A percentile compares a stretch with the other conserved stretches of the same genome.
phyloP scores from a whole-genome alignment of 352 stramenopile species.

The Globisporangium barbulae region DNA sequence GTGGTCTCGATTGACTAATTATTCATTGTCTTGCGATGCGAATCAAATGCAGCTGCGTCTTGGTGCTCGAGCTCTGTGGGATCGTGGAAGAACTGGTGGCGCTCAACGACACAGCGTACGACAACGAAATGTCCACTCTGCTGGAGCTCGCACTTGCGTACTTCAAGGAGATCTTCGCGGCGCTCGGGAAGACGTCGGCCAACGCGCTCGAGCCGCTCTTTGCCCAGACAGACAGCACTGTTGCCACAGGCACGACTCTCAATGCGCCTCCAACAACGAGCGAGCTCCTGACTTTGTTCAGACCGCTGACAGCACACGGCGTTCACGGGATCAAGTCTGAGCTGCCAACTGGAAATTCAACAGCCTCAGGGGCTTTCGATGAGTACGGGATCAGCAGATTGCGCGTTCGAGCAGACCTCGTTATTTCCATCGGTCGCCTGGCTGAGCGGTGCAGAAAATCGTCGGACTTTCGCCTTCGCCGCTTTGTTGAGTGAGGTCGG shows the following conservation, averaged over 20 bases:
- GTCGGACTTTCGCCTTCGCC: constrained; percentile 20
- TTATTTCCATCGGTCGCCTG: constrained; percentile 46
- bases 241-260: too few species aligned
- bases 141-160: constrained; percentile 32
- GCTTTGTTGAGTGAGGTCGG: constrained; percentile 10
- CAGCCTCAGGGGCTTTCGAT: constrained; percentile 13
- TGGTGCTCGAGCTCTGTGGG: constrained; percentile 62
- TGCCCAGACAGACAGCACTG: background rate
- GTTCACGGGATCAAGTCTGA: constrained; percentile 16
- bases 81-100: constrained; percentile 45
- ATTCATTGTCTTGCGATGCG: constrained; percentile 10
- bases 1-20: background rate
- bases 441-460: constrained; percentile 34
- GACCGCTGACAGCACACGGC: background rate
- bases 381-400: constrained; percentile 53
- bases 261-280: background rate
- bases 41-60: constrained; percentile 41
- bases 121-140: constrained; percentile 2
- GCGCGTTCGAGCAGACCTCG: constrained; percentile 42
- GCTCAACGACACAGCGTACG: constrained; percentile 10
- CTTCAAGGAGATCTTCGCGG: constrained; percentile 26
- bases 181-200: constrained; percentile 20
- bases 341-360: background rate
- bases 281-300: constrained; percentile 16
- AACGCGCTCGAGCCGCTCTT: constrained; percentile 11